Conservation (phyloP, 2,329 filamentous ascomycete genomes). For the Pestalotiopsis fici region DNA sequence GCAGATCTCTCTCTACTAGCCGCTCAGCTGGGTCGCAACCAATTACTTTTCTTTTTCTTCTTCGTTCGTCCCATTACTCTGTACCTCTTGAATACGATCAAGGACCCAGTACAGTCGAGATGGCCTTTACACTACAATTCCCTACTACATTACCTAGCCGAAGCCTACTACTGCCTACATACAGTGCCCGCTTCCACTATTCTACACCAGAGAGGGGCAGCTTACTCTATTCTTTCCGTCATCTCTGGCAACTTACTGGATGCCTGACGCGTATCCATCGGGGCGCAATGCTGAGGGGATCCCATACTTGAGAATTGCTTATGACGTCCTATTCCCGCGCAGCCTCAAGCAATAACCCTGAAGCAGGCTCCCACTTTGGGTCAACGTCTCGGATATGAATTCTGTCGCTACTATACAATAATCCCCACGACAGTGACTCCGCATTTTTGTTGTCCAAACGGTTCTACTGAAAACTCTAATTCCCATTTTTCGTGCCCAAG, state of each 20-base stretch:
- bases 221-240: background rate
- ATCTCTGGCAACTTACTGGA: background rate
- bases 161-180: background rate
- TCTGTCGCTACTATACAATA: background rate
- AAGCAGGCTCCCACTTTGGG: background rate
- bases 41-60: background rate
- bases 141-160: too few relatives aligned
- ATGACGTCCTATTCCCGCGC: background rate
- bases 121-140: too few relatives aligned
- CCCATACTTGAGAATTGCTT: background rate
- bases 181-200: background rate
- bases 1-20: background rate
- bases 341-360: background rate
- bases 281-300: background rate
- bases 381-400: background rate
- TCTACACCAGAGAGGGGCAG: background rate
- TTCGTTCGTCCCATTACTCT: background rate
- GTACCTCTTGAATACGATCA: background rate
- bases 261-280: slow-evolving; percentile 5
- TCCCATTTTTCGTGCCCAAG: background rate
- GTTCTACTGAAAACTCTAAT: background rate
- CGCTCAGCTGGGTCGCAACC: background rate
- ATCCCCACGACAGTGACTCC: background rate
- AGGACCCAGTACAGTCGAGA: background rate
- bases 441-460: background rate